Percentiles rank a stretch among this genome's conserved stretches.
Conservation (phyloP, 768 basidiomycete species). For the Chiua virens region DNA sequence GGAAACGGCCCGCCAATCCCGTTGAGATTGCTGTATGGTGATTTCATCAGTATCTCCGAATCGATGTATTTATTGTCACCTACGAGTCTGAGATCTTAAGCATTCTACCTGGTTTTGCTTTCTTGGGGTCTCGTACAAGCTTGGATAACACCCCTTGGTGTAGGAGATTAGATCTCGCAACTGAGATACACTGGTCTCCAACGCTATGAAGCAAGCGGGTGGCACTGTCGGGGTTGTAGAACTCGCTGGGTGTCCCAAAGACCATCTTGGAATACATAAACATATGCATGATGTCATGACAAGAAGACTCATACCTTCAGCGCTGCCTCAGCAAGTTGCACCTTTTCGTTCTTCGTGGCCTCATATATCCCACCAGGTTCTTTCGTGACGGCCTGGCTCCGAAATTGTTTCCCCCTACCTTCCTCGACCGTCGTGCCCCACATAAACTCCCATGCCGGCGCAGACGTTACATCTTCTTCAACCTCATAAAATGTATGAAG, state of each 20-base stretch:
- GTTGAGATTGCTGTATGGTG: conserved; percentile 57
- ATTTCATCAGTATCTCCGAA: not conserved
- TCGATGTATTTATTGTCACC: conserved; percentile 3
- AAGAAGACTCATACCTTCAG: conserved; percentile 54
- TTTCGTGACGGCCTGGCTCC: conserved; percentile 54
- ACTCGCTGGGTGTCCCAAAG: conserved; percentile 68
- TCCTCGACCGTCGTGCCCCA: conserved; percentile 75
- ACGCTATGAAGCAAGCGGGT: conserved; percentile 54
- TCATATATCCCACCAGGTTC: conserved; percentile 34
- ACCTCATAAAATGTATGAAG: conserved; percentile 52
- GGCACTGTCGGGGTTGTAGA: conserved; percentile 62
- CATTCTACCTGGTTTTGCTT: conserved; percentile 68
- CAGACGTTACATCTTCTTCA: conserved; percentile 39
- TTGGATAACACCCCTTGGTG: conserved; percentile 67
- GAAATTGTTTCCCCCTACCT: conserved; percentile 66
- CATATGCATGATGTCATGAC: not conserved
- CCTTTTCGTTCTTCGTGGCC: conserved; percentile 32
- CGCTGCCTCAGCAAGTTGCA: conserved; percentile 62
- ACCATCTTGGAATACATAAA: conserved; percentile 57
- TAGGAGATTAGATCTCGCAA: conserved; percentile 60
- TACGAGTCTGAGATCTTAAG: conserved; percentile 76
- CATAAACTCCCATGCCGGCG: conserved; percentile 69
- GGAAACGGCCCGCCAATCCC: conserved; percentile 63
- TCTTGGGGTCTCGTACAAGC: conserved; percentile 58
- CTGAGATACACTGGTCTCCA: conserved; percentile 55